Base-by-base conservation (phyloP, 306 rosid species). In the Quercus mongolica region DNA sequence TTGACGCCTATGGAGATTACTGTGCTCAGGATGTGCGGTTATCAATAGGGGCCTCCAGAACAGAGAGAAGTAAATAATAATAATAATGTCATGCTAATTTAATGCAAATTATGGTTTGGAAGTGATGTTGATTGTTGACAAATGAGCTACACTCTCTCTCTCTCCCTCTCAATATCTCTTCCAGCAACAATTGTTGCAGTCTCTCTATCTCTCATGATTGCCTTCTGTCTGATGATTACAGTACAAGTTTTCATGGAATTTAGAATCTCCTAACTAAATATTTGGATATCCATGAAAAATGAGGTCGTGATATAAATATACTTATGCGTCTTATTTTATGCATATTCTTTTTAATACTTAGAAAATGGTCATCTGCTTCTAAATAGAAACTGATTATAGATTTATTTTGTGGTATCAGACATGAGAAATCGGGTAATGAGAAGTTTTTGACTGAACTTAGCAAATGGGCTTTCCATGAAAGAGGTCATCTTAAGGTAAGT, bases 401-500 rank as follows among this genome's bases (percentile, higher is more conserved):
- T 25, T 56, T 25, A 26, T 74, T 69, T 74, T 84, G 33, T 67
- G 81, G 62, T 74, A 79, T 83, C 94, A 95, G 99, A 21, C 90
- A 86, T 54, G 90, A 84, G 76, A 92, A 92, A 81, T 88, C 96
- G 2, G 94, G 93, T 21, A 95, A 95, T 76, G 97, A 95, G 89
- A 93, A 88, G 86, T 90, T 92, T 82, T 68, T 90, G 64, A 88
- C 85, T 83, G 98, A 91, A 83, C 82, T 95, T 69, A 89, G 93
- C 94, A 95, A 95, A 88, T 95, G 99, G 99, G 79, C 91, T 85
- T 92, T 95, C 89, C 98, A 95, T 6, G 99, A 92, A 86, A 89
- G 94, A 84, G 97, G 98, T 69, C 99, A 95, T 82, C 97, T 95
- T 58, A 95, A 92, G 99, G 99, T 95, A 85, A 78, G 94, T 46